Evolutionary conservation across 2,329 filamentous ascomycete species (phyloP).

Genomic region (Fusarium sororula): DNA sequence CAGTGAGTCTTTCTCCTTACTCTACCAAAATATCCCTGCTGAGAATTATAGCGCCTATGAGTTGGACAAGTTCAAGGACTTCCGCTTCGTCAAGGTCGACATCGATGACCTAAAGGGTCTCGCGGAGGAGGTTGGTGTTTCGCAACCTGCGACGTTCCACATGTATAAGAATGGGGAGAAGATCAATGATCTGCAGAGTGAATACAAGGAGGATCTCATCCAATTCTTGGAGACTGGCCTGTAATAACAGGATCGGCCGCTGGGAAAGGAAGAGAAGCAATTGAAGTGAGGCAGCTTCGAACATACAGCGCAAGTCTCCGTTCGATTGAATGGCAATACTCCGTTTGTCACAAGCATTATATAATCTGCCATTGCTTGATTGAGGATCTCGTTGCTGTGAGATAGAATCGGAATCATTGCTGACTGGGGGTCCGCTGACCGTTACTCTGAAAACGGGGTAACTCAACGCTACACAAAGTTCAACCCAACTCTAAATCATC

Average conservation of each 20-base stretch:
- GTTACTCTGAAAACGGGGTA: neutral
- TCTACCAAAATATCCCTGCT: fast-evolving
- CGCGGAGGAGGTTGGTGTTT: conserved; percentile 9
- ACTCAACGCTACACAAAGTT: neutral
- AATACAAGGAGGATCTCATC: conserved; percentile 7
- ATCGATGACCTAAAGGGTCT: conserved; percentile 22
- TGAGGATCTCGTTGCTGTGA: fast-evolving
- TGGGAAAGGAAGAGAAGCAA: fast-evolving
- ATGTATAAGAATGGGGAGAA: conserved; percentile 24
- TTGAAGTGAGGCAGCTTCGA: neutral
- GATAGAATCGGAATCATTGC: neutral
- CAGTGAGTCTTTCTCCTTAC: neutral
- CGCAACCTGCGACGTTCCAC: conserved; percentile 12
- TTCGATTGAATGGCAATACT: fast-evolving
- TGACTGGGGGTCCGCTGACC: fast-evolving
- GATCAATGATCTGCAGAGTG: conserved; percentile 18
- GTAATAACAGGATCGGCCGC: fast-evolving
- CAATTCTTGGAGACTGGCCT: conserved; percentile 20
- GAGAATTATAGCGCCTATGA: conserved; percentile 2
- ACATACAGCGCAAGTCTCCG: fast-evolving
- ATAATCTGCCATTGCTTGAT: fast-evolving
- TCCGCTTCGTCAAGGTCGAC: conserved; percentile 28
- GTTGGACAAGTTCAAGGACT: conserved; percentile 30
- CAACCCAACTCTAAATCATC: neutral
- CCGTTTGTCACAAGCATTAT: fast-evolving